A percentile compares a stretch with the other conserved stretches of the same genome.
phyloP scores from a whole-genome alignment of 352 stramenopile species.

The Saprolegnia diclina region DNA sequence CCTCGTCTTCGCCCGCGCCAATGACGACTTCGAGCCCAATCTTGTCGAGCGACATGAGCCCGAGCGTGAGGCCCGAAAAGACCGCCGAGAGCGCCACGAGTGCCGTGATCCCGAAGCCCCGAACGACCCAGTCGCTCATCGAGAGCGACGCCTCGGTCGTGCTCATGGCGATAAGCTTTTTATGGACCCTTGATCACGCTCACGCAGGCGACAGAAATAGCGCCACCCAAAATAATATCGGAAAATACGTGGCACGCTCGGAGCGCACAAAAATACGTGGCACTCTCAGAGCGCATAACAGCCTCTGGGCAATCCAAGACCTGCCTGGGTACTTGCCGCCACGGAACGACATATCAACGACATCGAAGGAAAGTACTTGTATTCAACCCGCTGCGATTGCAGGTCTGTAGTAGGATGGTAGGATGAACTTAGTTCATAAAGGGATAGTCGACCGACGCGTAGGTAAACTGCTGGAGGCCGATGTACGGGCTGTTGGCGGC shows the following conservation, averaged over 20 bases:
- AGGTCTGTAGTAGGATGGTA: neutral
- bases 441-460: neutral
- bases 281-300: no score
- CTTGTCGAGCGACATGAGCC: constrained; percentile 95
- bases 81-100: constrained; percentile 86
- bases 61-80: constrained; percentile 95
- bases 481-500: neutral
- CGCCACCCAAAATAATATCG: no score
- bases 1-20: constrained; percentile 71
- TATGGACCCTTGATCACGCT: no score
- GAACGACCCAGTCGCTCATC: constrained; percentile 14
- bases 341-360: no score
- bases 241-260: no score
- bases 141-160: neutral
- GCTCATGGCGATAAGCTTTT: neutral
- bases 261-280: no score
- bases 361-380: no score
- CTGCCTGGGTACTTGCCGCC: no score
- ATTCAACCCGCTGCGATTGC: no score
- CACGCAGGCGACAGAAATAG: no score
- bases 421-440: neutral
- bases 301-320: no score
- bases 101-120: constrained; percentile 38
- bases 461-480: neutral
- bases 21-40: constrained; percentile 96